Base-by-base conservation (phyloP, 805 yeast genomes). In the Saccharomyces mikatae region DNA sequence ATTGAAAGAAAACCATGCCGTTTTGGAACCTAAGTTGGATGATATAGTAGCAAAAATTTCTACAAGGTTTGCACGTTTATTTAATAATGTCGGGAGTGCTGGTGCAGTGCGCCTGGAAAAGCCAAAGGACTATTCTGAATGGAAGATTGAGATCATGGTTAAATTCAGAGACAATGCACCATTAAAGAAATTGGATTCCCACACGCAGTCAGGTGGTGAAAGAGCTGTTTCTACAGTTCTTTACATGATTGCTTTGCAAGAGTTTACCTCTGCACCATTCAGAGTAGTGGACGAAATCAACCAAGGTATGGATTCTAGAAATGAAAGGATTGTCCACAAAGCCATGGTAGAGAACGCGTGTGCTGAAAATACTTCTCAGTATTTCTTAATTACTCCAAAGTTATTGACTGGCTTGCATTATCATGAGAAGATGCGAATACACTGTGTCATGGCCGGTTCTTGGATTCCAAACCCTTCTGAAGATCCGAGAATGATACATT, bases 221-320 rank as follows among this genome's bases (percentile, higher is more conserved):
- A 81, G 96, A 64, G 96, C 98, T 0, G 96, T 94, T 0, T 85
- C 97, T 0, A 94, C 98, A 0, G 92, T 92, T 2, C 80, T 91
- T 52, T 94, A 87, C 67, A 80, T 94, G 65, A 87, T 94, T 76
- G 84, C 98, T 1, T 74, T 94, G 58, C 99, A 94, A 72, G 92
- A 90, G 10, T 76, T 87, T 54, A 84, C 97, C 0, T 79, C 80
- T 29, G 89, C 97, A 0, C 98, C 99, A 9, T 89, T 94, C 65
- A 76, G 98, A 65, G 91, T 92, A 2, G 97, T 94, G 6, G 99
- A 94, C 71, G 99, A 94, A 74, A 95, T 94, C 58, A 94, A 94
- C 68, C 99, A 94, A 73, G 99, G 99, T 60, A 91, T 94, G 98
- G 99, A 94, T 72, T 87, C 95, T 11, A 81, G 81, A 56, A 94